These are phyloP conservation scores for Ballota nigra DNA, from an alignment of 257 asterid species.

Conservation along the genomic window DNA sequence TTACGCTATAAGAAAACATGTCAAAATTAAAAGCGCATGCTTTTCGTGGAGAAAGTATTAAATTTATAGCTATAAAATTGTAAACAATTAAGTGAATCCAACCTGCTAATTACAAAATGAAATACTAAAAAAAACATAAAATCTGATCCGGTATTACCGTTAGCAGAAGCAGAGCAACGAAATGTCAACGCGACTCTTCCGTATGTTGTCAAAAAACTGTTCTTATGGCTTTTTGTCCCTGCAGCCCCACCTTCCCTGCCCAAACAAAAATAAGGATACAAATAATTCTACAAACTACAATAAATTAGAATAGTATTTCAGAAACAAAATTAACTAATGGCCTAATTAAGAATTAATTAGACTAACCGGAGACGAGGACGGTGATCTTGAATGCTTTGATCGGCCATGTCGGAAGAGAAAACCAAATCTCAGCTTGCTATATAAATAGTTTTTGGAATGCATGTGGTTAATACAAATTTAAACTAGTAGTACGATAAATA, in stretches of 20 bases:
- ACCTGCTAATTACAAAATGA: too few relatives aligned
- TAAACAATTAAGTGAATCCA: too few relatives aligned
- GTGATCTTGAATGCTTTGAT: conserved; percentile 11
- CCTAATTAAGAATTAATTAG: neutral
- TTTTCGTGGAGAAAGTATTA: too few relatives aligned
- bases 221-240: neutral
- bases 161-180: conserved; percentile 46
- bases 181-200: conserved; percentile 24
- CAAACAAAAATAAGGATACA: neutral
- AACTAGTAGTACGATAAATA: too few relatives aligned
- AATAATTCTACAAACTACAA: neutral
- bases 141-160: conserved; percentile 28
- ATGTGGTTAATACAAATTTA: too few relatives aligned
- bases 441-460: too few relatives aligned
- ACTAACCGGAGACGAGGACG: conserved; percentile 17
- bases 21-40: too few relatives aligned
- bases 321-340: neutral
- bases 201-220: conserved; percentile 18
- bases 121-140: neutral
- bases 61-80: too few relatives aligned
- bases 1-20: too few relatives aligned
- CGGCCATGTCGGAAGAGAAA: too few relatives aligned
- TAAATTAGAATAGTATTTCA: neutral
- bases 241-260: conserved; percentile 28
- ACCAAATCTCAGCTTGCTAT: too few relatives aligned